Conservation (phyloP, 805 yeast genomes). For the Brettanomyces bruxellensis region DNA sequence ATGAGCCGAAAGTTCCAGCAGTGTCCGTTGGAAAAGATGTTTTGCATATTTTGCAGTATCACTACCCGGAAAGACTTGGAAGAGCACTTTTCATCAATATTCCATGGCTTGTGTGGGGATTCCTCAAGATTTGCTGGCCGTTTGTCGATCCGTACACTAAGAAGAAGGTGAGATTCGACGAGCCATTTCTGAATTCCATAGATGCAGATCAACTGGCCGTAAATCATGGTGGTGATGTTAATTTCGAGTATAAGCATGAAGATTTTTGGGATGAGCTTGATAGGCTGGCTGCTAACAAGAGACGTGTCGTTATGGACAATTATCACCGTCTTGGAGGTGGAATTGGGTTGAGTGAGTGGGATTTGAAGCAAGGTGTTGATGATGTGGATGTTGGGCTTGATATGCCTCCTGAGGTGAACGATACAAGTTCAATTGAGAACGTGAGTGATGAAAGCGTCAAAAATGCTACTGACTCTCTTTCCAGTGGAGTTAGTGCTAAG, state of each 20-base stretch:
- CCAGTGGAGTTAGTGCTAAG: no score
- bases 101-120: constrained; percentile 93
- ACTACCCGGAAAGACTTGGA: constrained; percentile 94
- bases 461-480: no score
- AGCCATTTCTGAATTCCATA: constrained; percentile 79
- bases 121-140: constrained; percentile 86
- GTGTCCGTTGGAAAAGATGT: constrained; percentile 84
- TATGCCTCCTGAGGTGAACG: constrained; percentile 2
- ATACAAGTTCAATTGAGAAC: not conserved
- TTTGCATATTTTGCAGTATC: constrained; percentile 84
- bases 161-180: constrained; percentile 85
- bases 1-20: constrained; percentile 53
- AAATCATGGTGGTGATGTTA: constrained; percentile 76
- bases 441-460: not conserved
- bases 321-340: constrained; percentile 63
- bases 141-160: constrained; percentile 94
- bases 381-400: not conserved
- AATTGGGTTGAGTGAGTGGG: constrained; percentile 77
- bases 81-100: constrained; percentile 85
- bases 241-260: constrained; percentile 75
- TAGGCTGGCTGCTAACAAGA: constrained; percentile 48
- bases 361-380: constrained; percentile 43
- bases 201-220: constrained; percentile 72
- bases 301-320: constrained; percentile 49
- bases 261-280: constrained; percentile 74